These are phyloP conservation scores for Dichomitus squalens DNA, from an alignment of 1,284 basidiomycete species.

Conservation along the genomic window DNA sequence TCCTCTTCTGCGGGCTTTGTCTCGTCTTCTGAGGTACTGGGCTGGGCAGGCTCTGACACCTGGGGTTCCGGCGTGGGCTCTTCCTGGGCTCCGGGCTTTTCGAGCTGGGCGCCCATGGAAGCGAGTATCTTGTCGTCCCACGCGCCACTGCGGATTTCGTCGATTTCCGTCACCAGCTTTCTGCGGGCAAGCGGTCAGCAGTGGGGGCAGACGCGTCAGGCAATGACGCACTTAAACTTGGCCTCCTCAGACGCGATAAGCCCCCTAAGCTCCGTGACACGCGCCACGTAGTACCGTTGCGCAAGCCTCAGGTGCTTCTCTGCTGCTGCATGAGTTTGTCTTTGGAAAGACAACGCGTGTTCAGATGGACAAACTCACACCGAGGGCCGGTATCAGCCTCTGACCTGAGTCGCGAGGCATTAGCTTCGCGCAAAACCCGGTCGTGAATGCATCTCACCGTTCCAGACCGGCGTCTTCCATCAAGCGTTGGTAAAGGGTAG, in stretches of 20 bases:
- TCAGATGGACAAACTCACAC: constrained; percentile 14
- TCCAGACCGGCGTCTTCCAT: constrained; percentile 71
- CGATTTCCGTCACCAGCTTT: constrained; percentile 65
- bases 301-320: constrained; percentile 67
- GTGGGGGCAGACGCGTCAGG: background rate
- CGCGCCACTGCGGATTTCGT: constrained; percentile 70
- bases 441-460: constrained; percentile 46
- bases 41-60: background rate
- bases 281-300: constrained; percentile 68
- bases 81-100: background rate
- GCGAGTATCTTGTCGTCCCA: constrained; percentile 61
- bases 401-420: constrained; percentile 19
- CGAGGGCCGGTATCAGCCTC: constrained; percentile 22
- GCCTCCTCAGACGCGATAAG: constrained; percentile 73
- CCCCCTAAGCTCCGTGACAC: constrained; percentile 69
- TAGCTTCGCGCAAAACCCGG: background rate
- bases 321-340: constrained; percentile 7
- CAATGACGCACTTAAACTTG: constrained; percentile 68
- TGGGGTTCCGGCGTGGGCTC: background rate
- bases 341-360: background rate
- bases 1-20: background rate
- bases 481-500: constrained; percentile 63
- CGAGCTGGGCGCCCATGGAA: constrained; percentile 38
- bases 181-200: constrained; percentile 4
- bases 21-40: background rate